A percentile compares a stretch with the other conserved stretches of the same genome.
phyloP scores from a whole-genome alignment of 371 early-diverging fungal species.

The Lichtheimia corymbifera region DNA sequence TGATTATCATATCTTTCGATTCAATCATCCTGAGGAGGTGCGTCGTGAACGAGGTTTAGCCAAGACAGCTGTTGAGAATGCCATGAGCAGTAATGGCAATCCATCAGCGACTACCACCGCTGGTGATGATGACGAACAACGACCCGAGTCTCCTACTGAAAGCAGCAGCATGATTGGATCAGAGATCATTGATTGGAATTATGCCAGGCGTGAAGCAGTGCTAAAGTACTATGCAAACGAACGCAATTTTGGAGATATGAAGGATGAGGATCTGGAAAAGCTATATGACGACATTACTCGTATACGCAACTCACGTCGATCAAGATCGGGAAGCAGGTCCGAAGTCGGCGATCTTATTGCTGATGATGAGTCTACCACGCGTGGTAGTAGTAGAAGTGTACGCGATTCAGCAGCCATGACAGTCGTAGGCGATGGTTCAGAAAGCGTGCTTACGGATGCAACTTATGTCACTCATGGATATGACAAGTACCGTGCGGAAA shows the following conservation, averaged over 20 bases:
- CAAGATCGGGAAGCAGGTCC: constrained; percentile 46
- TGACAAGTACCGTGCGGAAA: constrained; percentile 55
- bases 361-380: constrained; percentile 14
- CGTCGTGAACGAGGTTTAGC: constrained; percentile 66
- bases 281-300: constrained; percentile 62
- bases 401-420: constrained; percentile 13
- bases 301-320: constrained; percentile 51
- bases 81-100: constrained; percentile 7
- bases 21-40: constrained; percentile 86
- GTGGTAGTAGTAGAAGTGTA: constrained; percentile 1
- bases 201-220: constrained; percentile 75
- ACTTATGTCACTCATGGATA: constrained; percentile 39
- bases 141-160: constrained; percentile 62
- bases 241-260: constrained; percentile 49
- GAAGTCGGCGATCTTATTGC: neutral
- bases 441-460: constrained; percentile 43
- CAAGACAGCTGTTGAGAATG: constrained; percentile 17
- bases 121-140: constrained; percentile 30
- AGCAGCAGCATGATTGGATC: constrained; percentile 20
- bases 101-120: neutral
- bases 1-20: constrained; percentile 80
- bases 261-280: constrained; percentile 65
- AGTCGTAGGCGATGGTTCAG: constrained; percentile 40
- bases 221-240: constrained; percentile 54
- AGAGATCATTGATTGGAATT: constrained; percentile 81